Base-by-base conservation (phyloP, 768 basidiomycete species). In the Coprinopsis marcescibilis region DNA sequence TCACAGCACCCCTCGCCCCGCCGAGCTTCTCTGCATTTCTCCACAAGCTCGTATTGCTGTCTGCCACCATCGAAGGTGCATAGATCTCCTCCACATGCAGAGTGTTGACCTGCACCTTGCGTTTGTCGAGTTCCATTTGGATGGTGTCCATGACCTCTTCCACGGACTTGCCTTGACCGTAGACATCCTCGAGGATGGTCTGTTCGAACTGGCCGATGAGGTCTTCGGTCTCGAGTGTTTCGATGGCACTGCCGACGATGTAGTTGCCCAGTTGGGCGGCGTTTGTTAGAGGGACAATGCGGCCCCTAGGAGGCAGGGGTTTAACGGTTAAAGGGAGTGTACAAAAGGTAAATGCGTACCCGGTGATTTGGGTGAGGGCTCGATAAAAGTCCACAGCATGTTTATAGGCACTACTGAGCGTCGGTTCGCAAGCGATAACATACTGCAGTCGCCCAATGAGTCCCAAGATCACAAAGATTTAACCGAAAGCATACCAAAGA, bases 391-490 rank as follows among this genome's bases (percentile, higher is more conserved):
- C 62, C 13, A 61, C 45, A 7, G 62, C 60, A 30, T 60, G 45
- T 55, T n/a, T 14, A 34, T 55, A 58, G n/a, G n/a, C n/a, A 36
- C 30, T 29, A 43, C 61, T 63, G n/a, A 65, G 52, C 13, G 56
- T 35, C 3, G 64, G 77, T 54, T 81, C 78, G 61, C 78, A 81
- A 0, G 77, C 79, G 24, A 80, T 71, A 53, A 77, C 70, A 58
- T 78, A 78, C 76, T 78, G 49, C 19, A 33, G 13, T 29, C 42
- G 37, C 30, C 17, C 25, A 32, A 25, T 20, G 17, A 15, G 42
- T 3, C 23, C 36, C n/a, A 13, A 12, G 44, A 55, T 11, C 50
- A 46, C 37, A 36, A 19, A 38, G 32, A 8, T 14, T 29, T 12
- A 15, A 15, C 54, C 70, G 39, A 25, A 25, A 4, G 54, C 70